A percentile compares a stretch with the other conserved stretches of the same genome.
phyloP scores from a whole-genome alignment of 2,329 filamentous ascomycete species.

The Fusarium sp. region DNA sequence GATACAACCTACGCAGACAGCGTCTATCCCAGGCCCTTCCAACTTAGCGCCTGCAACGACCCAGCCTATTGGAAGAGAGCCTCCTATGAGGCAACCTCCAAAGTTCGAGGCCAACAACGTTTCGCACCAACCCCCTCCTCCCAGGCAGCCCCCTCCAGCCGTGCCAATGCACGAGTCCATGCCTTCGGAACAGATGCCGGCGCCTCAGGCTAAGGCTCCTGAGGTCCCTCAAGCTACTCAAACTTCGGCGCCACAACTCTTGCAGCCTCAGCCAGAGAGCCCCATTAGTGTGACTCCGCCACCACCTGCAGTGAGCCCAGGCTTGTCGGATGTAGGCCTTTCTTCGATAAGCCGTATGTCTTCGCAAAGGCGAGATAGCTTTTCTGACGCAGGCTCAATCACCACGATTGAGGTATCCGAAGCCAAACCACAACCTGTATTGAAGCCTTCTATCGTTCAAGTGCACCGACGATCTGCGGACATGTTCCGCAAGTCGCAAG shows the following conservation, averaged over 20 bases:
- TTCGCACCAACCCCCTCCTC: constrained; percentile 4
- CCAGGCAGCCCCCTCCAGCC: constrained; percentile 1
- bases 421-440: constrained; percentile 41
- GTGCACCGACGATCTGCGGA: constrained; percentile 42
- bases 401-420: constrained; percentile 43
- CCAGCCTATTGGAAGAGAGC: not conserved
- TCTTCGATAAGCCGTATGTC: constrained; percentile 31
- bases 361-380: constrained; percentile 33
- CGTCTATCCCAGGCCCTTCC: not conserved
- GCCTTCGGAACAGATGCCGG: not conserved
- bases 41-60: not conserved
- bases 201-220: not conserved
- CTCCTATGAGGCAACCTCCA: not conserved
- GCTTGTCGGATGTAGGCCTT: constrained; percentile 21
- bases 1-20: not conserved
- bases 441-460: constrained; percentile 42
- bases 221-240: constrained; percentile 1
- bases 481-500: constrained; percentile 29
- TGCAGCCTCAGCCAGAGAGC: not conserved
- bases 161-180: not conserved
- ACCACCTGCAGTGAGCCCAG: constrained; percentile 30
- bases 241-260: not conserved
- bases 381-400: constrained; percentile 43
- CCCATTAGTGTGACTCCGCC: constrained; percentile 3
- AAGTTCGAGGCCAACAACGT: not conserved